Conservation (phyloP, 345 rosid species). For the Eucalyptus regnans region DNA sequence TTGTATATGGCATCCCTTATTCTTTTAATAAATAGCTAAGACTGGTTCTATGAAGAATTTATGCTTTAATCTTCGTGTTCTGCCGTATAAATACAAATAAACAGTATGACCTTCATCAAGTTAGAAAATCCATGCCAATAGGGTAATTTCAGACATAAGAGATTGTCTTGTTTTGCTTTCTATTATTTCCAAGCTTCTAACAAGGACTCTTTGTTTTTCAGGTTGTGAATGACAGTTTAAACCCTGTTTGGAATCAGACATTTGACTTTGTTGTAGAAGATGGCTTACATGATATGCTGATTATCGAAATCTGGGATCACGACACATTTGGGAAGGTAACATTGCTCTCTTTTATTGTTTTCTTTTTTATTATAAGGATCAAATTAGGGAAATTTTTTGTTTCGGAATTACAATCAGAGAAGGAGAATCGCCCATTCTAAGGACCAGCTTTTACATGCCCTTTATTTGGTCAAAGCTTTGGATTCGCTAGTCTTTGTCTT, state of each 20-base stretch:
- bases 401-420: not conserved
- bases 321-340: constrained; percentile 98
- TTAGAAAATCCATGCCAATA: not conserved
- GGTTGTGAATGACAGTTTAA: constrained; percentile 85
- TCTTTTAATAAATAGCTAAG: not conserved
- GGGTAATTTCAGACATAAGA: not conserved
- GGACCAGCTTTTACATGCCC: not conserved
- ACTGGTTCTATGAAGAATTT: not conserved
- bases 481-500: not conserved
- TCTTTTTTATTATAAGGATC: not conserved
- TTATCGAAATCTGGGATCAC: constrained; percentile 87
- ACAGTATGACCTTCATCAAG: not conserved
- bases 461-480: not conserved
- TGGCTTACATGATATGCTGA: constrained; percentile 94
- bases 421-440: not conserved
- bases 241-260: constrained; percentile 98
- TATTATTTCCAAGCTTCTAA: not conserved
- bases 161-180: not conserved
- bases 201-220: constrained; percentile 4
- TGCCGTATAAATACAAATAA: not conserved
- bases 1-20: not conserved
- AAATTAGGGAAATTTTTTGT: not conserved
- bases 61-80: not conserved
- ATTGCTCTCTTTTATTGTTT: not conserved
- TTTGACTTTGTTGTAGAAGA: constrained; percentile 98